These are phyloP conservation scores for Dichomitus squalens DNA, from an alignment of 1,284 basidiomycete genomes.

Conservation along the genomic window DNA sequence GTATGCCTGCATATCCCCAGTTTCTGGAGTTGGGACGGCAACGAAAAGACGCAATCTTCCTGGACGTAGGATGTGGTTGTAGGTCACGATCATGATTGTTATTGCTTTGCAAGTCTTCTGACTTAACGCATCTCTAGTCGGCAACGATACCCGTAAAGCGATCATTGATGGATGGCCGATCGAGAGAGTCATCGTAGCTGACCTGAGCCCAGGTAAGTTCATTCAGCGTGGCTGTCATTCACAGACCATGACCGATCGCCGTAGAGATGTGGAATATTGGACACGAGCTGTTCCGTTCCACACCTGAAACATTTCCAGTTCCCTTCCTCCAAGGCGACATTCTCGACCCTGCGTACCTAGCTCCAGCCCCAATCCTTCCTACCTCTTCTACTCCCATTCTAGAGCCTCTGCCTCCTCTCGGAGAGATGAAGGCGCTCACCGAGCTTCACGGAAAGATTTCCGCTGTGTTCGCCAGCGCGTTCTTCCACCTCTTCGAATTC, in stretches of 20 bases:
- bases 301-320: conserved; percentile 40
- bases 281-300: conserved; percentile 32
- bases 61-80: conserved; percentile 53
- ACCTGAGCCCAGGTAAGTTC: conserved; percentile 33
- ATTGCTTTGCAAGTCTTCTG: not conserved
- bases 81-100: conserved; percentile 20
- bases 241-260: conserved; percentile 19
- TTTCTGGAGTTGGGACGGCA: conserved; percentile 39
- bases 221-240: not conserved
- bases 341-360: conserved; percentile 39
- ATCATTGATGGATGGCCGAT: conserved; percentile 45
- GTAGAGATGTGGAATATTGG: conserved; percentile 32
- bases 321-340: conserved; percentile 45
- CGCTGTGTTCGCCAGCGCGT: conserved; percentile 44
- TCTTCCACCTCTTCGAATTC: conserved; percentile 52
- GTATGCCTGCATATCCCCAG: conserved; percentile 8
- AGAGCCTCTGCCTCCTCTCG: conserved; percentile 31
- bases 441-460: conserved; percentile 44
- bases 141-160: conserved; percentile 44
- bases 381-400: conserved; percentile 25
- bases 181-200: conserved; percentile 38
- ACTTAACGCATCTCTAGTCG: conserved; percentile 43
- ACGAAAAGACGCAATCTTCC: conserved; percentile 44
- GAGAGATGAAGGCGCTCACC: conserved; percentile 37
- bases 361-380: conserved; percentile 26